Evolutionary conservation across 371 early-diverging fungal genomes (phyloP).

Genomic region (Mucor saturninus): DNA sequence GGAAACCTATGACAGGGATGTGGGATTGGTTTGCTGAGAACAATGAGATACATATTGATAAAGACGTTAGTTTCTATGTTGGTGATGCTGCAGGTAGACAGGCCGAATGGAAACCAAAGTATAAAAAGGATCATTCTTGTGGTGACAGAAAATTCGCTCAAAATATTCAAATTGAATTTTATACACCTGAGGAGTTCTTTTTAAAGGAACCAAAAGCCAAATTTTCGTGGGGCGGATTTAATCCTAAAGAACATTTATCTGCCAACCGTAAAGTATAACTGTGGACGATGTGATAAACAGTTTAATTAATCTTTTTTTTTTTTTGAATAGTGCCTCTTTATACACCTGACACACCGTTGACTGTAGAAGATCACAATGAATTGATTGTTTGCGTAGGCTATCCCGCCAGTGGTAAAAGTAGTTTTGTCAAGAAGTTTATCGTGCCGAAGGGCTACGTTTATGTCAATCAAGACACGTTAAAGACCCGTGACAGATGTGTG

Average conservation of each 20-base stretch:
- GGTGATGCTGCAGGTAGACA: slow-evolving; percentile 93
- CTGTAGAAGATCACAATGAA: slow-evolving; percentile 31
- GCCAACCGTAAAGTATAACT: slow-evolving; percentile 3
- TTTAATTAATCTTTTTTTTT: neutral
- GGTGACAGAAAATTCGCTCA: slow-evolving; percentile 86
- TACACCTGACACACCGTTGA: slow-evolving; percentile 12
- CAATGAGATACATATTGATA: slow-evolving; percentile 47
- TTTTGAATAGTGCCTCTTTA: slow-evolving; percentile 10
- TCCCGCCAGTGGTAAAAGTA: slow-evolving; percentile 89
- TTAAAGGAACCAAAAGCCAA: slow-evolving; percentile 51
- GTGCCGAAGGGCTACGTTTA: slow-evolving; percentile 70
- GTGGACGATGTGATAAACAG: neutral
- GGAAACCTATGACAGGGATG: slow-evolving; percentile 89
- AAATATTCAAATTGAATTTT: slow-evolving; percentile 73
- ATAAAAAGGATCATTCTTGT: slow-evolving; percentile 77
- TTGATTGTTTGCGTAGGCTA: slow-evolving; percentile 81
- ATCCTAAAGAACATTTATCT: slow-evolving; percentile 52
- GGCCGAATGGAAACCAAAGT: slow-evolving; percentile 62
- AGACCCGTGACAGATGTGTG: slow-evolving; percentile 76
- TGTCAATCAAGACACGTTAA: slow-evolving; percentile 83
- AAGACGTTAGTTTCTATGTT: slow-evolving; percentile 70
- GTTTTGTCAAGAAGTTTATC: slow-evolving; percentile 68
- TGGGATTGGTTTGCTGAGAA: slow-evolving; percentile 71
- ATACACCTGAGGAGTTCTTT: slow-evolving; percentile 88
- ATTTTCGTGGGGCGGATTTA: slow-evolving; percentile 60